Evolutionary conservation across 2,329 filamentous ascomycete genomes (phyloP), one percentile per base, ranked within the genome.

Genomic region (Colletotrichum horii): DNA sequence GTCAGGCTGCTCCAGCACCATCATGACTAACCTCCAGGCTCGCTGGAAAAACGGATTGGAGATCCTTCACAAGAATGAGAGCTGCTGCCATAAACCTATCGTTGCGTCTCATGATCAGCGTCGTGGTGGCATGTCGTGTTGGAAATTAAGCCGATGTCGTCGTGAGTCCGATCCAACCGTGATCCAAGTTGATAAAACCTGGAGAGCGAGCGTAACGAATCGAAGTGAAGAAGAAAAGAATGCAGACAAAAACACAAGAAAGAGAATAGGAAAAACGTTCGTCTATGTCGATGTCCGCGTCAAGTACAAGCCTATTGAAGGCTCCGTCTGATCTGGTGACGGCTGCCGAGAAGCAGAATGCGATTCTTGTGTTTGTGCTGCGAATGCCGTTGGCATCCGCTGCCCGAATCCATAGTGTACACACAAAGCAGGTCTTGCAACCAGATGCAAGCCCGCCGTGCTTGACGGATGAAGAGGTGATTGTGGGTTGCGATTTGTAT

Each of bases 371-470:
- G 66, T 73, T 64, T 75, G 73, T 70, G 73, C 73, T 65, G 66
- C 30, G 74, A 76, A 76, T 76, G 74, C 74, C 74, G 3, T 38
- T 22, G 73, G 71, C 74, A 76, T 73, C 62, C 60, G 74, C 71
- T 76, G 70, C 71, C 76, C 65, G 66, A 55, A 62, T 71, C 75
- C 76, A 71, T 77, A 75, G 52, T 77, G 67, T 77, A 77, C 76
- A 77, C 74, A 76, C 76, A 77, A 76, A 70, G 73, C 66, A 66
- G n/a, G 60, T 34, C 76, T 77, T 62, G 75, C 71, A 71, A 75
- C 43, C 84, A 84, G 81, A 81, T 73, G 73, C 82, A 80, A 76
- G 80, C 79, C 79, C 80, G 79, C 79, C 78, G 81, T 83, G 82
- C 70, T 76, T 22, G 71, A 77, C 75, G 75, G 75, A 74, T 75